Percentiles rank a stretch among this genome's conserved stretches.
These are phyloP conservation scores for Saccharum spontaneum DNA, from an alignment of 176 grass and related monocot genomes.

Conservation along the genomic window DNA sequence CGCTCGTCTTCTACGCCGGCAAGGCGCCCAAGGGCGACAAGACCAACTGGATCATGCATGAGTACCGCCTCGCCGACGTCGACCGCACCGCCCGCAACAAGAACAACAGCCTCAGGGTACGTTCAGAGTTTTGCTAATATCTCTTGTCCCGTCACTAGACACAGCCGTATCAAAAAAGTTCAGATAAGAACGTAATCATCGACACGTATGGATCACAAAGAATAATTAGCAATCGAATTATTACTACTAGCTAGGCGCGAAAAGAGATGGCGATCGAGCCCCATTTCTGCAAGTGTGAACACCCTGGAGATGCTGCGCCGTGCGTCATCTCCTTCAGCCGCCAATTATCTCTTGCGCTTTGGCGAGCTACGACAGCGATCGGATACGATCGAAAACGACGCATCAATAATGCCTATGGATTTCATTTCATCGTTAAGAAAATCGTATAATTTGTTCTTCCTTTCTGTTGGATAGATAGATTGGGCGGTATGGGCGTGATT, in stretches of 20 bases:
- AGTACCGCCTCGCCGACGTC: conserved; percentile 83
- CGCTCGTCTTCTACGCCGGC: conserved; percentile 76
- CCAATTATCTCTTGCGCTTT: conserved; percentile 37
- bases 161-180: background rate
- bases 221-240: background rate
- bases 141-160: background rate
- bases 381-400: conserved; percentile 17
- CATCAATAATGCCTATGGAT: conserved; percentile 13
- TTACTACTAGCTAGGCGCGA: background rate
- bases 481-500: background rate
- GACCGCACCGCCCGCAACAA: conserved; percentile 72
- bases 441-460: background rate
- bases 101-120: conserved; percentile 71
- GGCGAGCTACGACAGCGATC: conserved; percentile 20
- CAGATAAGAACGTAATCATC: background rate
- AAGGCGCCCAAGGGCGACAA: conserved; percentile 84
- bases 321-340: conserved; percentile 32
- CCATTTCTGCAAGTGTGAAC: conserved; percentile 42
- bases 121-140: background rate
- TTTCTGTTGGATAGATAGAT: background rate
- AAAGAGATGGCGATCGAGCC: background rate
- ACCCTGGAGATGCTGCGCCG: conserved; percentile 29
- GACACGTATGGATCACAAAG: conserved; percentile 9
- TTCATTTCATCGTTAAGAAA: background rate
- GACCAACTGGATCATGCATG: conserved; percentile 92